Evolutionary conservation across 495 filamentous ascomycete species (phyloP), one percentile per base, ranked within the genome.

Genomic region (Penicillium verhagenii): DNA sequence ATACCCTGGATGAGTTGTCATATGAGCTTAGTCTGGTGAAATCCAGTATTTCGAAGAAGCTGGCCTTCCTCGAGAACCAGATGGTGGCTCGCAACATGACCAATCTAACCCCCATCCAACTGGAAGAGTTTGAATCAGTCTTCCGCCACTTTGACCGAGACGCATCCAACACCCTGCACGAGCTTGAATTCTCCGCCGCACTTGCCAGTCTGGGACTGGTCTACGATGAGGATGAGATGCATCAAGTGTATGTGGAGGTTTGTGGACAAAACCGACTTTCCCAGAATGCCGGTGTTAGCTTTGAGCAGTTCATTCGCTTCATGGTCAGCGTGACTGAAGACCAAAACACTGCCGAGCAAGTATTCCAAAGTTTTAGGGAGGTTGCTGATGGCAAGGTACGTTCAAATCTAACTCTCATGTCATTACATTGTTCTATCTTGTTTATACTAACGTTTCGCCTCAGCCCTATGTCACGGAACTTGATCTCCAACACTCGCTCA

Each of bases 281-380:
- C 18, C 73, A 75, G 24, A 74, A 72, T 52, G 72, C 70, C 20
- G 81, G 86, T 54, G 94, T 98, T 47, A 93, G 89, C 8, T 98
- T 98, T 66, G 94, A 98, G 74, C 95, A 97, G 70, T 98, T 98
- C 67, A 98, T 98, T 70, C 82, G 88, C 20, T 98, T 97, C 75
- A 98, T 98, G 94, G 94, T 98, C 7, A 90, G 92, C 60, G 93
- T 96, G 35, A 97, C 95, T 1, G 94, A 98, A 70, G 94, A 98
- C 64, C 94, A 98, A 70, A 96, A 97, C 63, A 96, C 91, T 16
- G 95, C 94, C 19, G 94, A 96, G 72, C 94, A 98, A 66, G 95
- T 97, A 0, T 97, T 91, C 72, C 94, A 97, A 72, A 90, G 85
- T 65, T 98, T 98, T 81, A 83, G 84, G 51, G 94, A 97, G 72